Base-by-base conservation (phyloP, 2,329 filamentous ascomycete genomes). In the Biscogniauxia sp. region DNA sequence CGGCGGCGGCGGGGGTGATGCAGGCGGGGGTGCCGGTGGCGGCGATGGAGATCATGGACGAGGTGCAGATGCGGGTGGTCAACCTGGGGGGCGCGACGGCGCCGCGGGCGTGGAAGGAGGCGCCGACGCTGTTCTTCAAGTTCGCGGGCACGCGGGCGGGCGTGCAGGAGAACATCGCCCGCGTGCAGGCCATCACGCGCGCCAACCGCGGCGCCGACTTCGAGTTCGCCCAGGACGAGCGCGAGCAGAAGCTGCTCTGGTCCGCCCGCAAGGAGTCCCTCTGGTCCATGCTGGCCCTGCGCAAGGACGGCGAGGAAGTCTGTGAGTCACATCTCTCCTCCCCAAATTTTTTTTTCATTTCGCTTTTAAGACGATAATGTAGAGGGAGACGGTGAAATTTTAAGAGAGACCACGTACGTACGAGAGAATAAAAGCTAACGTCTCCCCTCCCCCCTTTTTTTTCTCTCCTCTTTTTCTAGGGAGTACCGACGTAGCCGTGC, bases 11-110 rank as follows among this genome's bases (percentile, higher is more conserved):
- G 1, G 85, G 84, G 55, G 85, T 94, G n/a, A 90, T 94, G 81
- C 86, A 90, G 68, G 83, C 86, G 0, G 90, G 88, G 0, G 81
- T 93, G 3, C 90, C 88, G 0, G 83, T 93, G 6, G 89, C 88
- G 0, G 89, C 89, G 3, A 89, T 93, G 85, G 91, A 95, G 75
- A 87, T 95, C 67, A 92, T 95, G 89, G 91, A 95, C 71, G 91
- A 95, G 60, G 89, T 94, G 3, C 90, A 93, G 75, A 95, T 95
- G 91, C 84, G 81, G 64, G 89, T 94, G 0, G 88, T 95, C 71
- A 95, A 95, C 75, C 80, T 87, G 57, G 85, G 88, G 11, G 88
- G 89, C 0, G 85, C 86, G 3, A 92, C 89, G 0, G 83, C 85
- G 7, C 88, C 87, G 17, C 78, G 84, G 5, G 84, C 85, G 51